phyloP scores from a whole-genome alignment of 768 basidiomycete species.

The Chalciporus sphaerocephalus region DNA sequence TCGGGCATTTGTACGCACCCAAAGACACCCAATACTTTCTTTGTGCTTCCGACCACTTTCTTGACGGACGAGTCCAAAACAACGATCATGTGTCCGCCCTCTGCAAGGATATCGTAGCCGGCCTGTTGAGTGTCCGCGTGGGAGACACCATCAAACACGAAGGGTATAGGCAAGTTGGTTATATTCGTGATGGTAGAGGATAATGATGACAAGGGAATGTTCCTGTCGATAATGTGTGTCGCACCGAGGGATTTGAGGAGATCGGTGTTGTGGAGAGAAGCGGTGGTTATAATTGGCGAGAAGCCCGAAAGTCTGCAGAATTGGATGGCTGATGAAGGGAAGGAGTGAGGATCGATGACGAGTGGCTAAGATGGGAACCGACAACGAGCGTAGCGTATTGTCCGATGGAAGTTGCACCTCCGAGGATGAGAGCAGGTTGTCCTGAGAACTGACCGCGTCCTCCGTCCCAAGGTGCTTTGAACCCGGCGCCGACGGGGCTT shows the following conservation, averaged over 20 bases:
- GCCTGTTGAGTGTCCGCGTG: constrained; percentile 31
- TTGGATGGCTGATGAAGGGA: constrained; percentile 27
- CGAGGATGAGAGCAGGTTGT: constrained; percentile 34
- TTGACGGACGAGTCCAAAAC: constrained; percentile 6
- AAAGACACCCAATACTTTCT: constrained; percentile 8
- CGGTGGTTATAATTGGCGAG: constrained; percentile 28
- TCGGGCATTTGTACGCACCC: constrained; percentile 9
- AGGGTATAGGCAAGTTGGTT: constrained; percentile 7
- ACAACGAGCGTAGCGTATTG: constrained; percentile 31
- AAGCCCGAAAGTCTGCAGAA: constrained; percentile 34
- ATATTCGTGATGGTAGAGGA: constrained; percentile 10
- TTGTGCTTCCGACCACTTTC: constrained; percentile 13
- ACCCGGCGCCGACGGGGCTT: constrained; percentile 24
- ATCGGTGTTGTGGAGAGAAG: constrained; percentile 33
- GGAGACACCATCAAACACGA: constrained; percentile 28
- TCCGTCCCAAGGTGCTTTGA: constrained; percentile 27
- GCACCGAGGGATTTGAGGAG: constrained; percentile 36
- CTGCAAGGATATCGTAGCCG: constrained; percentile 29
- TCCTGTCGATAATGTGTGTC: constrained; percentile 35
- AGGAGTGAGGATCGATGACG: no score
- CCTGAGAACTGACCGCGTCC: constrained; percentile 26
- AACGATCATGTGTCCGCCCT: constrained; percentile 29
- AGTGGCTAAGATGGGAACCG: no score
- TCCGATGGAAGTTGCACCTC: constrained; percentile 35
- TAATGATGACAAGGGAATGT: constrained; percentile 12